These are phyloP conservation scores for Tetrahymena borealis DNA, from an alignment of 73 alveolate genomes.

Conservation along the genomic window DNA sequence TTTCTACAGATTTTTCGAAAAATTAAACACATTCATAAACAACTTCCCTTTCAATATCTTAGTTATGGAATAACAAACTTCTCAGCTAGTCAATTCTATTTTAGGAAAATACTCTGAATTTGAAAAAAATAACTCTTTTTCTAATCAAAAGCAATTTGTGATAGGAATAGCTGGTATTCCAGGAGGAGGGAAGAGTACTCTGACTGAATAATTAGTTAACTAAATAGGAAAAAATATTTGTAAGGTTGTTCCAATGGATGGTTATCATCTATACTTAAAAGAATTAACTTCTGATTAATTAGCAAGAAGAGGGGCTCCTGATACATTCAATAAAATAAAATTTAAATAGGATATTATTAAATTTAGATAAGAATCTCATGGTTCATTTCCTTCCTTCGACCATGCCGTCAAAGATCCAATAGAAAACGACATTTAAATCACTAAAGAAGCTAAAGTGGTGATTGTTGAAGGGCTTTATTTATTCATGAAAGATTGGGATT, in stretches of 20 bases:
- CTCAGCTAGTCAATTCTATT: not conserved
- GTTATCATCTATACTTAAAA: constrained; percentile 25
- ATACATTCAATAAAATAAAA: constrained; percentile 14
- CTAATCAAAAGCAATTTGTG: not conserved
- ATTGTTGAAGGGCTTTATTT: constrained; percentile 42
- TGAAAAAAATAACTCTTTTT: not conserved
- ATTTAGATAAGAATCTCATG: not conserved
- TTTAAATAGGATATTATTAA: constrained; percentile 9
- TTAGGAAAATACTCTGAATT: not conserved
- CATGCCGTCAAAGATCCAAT: constrained; percentile 33
- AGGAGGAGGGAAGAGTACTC: constrained; percentile 30
- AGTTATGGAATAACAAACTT: not conserved
- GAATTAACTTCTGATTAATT: constrained; percentile 21
- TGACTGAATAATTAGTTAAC: not conserved
- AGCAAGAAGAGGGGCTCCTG: constrained; percentile 40
- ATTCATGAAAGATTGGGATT: constrained; percentile 19
- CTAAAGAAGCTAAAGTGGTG: constrained; percentile 6
- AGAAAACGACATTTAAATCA: constrained; percentile 9
- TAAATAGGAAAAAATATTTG: not conserved
- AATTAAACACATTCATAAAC: no score
- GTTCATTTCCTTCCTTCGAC: constrained; percentile 28
- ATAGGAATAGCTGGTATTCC: constrained; percentile 41
- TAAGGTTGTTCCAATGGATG: constrained; percentile 36
- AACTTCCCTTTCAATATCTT: not conserved
- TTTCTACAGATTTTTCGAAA: no score